A percentile compares a stretch with the other conserved stretches of the same genome.
Conservation (phyloP, 495 filamentous ascomycete genomes). For the Aspergillus heteromorphus region DNA sequence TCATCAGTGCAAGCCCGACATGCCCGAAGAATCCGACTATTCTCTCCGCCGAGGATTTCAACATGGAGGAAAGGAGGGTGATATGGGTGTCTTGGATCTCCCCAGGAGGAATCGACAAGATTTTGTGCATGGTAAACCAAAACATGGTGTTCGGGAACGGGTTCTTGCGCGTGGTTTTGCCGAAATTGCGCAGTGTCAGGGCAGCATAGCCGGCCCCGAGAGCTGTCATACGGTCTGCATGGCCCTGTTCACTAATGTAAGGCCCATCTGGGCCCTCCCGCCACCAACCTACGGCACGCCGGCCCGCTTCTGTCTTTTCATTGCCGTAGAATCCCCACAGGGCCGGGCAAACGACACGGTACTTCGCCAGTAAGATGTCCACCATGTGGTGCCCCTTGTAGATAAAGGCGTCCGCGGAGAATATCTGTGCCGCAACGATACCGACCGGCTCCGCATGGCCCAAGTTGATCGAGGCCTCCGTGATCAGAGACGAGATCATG, state of each 20-base stretch:
- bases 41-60: slow-evolving; percentile 62
- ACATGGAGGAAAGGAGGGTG: slow-evolving; percentile 69
- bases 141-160: slow-evolving; percentile 76
- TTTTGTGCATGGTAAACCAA: slow-evolving; percentile 68
- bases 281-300: slow-evolving; percentile 68
- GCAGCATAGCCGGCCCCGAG: slow-evolving; percentile 79
- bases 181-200: slow-evolving; percentile 75
- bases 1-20: slow-evolving; percentile 58
- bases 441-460: slow-evolving; percentile 79
- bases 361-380: slow-evolving; percentile 86
- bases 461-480: slow-evolving; percentile 64
- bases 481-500: slow-evolving; percentile 67
- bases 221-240: slow-evolving; percentile 78
- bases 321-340: slow-evolving; percentile 78
- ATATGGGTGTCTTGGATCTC: slow-evolving; percentile 74
- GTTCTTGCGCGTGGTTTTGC: slow-evolving; percentile 56
- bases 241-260: slow-evolving; percentile 60
- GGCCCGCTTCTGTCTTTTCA: slow-evolving; percentile 67
- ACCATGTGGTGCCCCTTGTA: slow-evolving; percentile 70
- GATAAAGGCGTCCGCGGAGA: slow-evolving; percentile 59
- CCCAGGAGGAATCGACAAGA: slow-evolving; percentile 62
- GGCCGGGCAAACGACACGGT: slow-evolving; percentile 72
- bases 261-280: slow-evolving; percentile 46
- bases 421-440: slow-evolving; percentile 65
- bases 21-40: slow-evolving; percentile 75